Percentiles rank a stretch among this genome's conserved stretches.
These are phyloP conservation scores for Aspergillus funiculosus DNA, from an alignment of 495 filamentous ascomycete genomes.

Conservation along the genomic window DNA sequence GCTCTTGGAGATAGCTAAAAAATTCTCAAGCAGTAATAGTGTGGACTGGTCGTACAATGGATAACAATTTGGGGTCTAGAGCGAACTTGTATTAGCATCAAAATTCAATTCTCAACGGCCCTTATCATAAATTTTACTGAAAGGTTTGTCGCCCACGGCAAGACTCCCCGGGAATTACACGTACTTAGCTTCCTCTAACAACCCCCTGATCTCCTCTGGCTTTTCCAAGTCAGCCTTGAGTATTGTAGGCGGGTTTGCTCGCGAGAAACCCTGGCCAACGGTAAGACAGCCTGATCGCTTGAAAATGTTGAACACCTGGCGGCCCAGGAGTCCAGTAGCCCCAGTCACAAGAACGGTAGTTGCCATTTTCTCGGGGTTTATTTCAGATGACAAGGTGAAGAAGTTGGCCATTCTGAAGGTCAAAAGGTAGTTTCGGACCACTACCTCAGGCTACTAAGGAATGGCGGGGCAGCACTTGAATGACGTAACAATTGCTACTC, in stretches of 20 bases:
- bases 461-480: slow-evolving; percentile 11
- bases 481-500: slow-evolving; percentile 16
- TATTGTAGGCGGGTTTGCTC: slow-evolving; percentile 65
- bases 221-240: slow-evolving; percentile 72
- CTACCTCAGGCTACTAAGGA: too few species aligned
- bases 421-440: too few species aligned
- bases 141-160: too few species aligned
- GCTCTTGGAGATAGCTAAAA: neutral
- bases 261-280: slow-evolving; percentile 71
- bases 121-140: too few species aligned
- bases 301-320: slow-evolving; percentile 73
- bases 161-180: too few species aligned
- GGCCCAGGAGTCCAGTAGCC: slow-evolving; percentile 76
- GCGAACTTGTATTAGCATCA: slow-evolving; percentile 11
- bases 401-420: neutral
- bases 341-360: slow-evolving; percentile 74
- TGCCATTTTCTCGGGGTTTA: slow-evolving; percentile 36
- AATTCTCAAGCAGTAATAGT: too few species aligned
- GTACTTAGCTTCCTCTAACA: slow-evolving; percentile 53
- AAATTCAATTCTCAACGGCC: slow-evolving; percentile 1
- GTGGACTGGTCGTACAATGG: slow-evolving; percentile 57
- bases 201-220: slow-evolving; percentile 51
- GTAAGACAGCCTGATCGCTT: slow-evolving; percentile 63
- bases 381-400: slow-evolving; percentile 8
- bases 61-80: slow-evolving; percentile 73